Evolutionary conservation across 177 flowering plant species (phyloP), one percentile per base, ranked within the genome.

Genomic region (Tripterygium wilfordii): DNA sequence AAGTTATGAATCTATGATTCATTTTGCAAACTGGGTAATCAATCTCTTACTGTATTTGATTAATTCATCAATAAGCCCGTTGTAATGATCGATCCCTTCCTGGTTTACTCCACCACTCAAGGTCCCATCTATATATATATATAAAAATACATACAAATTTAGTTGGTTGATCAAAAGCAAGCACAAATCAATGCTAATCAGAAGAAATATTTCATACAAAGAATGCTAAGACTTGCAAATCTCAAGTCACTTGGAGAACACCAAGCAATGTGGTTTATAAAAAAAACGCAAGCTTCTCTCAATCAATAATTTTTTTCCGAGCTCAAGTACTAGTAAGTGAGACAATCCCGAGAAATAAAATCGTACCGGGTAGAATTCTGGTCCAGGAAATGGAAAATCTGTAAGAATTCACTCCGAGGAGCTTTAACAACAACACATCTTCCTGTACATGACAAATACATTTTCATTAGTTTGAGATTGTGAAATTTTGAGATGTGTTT

Each of bases 321-420:
- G n/a, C n/a, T n/a, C n/a, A n/a, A n/a, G n/a, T n/a, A n/a, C n/a
- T n/a, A n/a, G n/a, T n/a, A n/a, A n/a, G n/a, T n/a, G n/a, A n/a
- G n/a, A n/a, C n/a, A n/a, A n/a, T n/a, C 3, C 2, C 25, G 10
- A 1, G 4, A 23, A 2, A 35, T 14, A 27, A 27, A n/a, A 25
- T 4, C 36, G 27, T 51, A 55, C 64, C 38, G 0, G 71, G 71
- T 0, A 59, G 42, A 21, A 67, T 60, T 30, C 72, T 54, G 47
- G 55, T 41, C 72, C 72, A 63, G 1, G 71, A 16, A 36, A 67
- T 62, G 44, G 67, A 67, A 49, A 67, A 62, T 43, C 71, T 29
- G 39, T 62, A 54, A 25, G 42, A 22, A 21, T 59, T 22, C 9
- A 59, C 48, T 2, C 64, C 62, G 32, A 62, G 48, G 10, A 62